Evolutionary conservation across 495 filamentous ascomycete genomes (phyloP).

Genomic region (Penicillium atrosanguineum): DNA sequence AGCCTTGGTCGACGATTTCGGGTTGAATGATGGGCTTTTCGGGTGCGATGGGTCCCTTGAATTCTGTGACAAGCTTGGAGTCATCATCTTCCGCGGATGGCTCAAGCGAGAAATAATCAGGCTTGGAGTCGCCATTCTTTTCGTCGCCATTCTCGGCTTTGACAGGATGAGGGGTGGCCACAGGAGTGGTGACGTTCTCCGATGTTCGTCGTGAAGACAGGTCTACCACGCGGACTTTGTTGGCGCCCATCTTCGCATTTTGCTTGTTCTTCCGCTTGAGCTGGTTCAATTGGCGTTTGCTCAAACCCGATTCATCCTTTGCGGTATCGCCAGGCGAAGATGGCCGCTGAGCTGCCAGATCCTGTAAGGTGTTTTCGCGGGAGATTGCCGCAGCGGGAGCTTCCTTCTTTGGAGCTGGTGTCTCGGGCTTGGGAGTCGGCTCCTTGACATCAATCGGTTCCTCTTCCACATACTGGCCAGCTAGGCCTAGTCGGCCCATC

Average conservation of each 20-base stretch:
- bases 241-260: slow-evolving; percentile 78
- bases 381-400: slow-evolving; percentile 32
- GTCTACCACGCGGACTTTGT: slow-evolving; percentile 88
- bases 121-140: slow-evolving; percentile 44
- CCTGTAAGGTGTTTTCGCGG: slow-evolving; percentile 46
- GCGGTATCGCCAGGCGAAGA: slow-evolving; percentile 51
- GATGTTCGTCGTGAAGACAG: slow-evolving; percentile 69
- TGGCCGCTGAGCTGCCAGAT: slow-evolving; percentile 36
- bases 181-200: slow-evolving; percentile 62
- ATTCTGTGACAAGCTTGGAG: slow-evolving; percentile 89
- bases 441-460: slow-evolving; percentile 69
- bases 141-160: slow-evolving; percentile 61
- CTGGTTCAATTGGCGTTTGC: slow-evolving; percentile 88
- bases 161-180: slow-evolving; percentile 66
- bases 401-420: slow-evolving; percentile 48
- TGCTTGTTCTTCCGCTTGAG: slow-evolving; percentile 87
- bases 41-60: slow-evolving; percentile 72
- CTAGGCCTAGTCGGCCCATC: slow-evolving; percentile 75
- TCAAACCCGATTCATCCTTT: slow-evolving; percentile 70
- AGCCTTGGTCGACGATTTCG: slow-evolving; percentile 70
- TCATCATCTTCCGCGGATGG: slow-evolving; percentile 77
- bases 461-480: slow-evolving; percentile 81
- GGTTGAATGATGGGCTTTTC: slow-evolving; percentile 60
- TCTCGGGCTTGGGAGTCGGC: slow-evolving; percentile 41
- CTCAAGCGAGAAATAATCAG: slow-evolving; percentile 86